phyloP scores from a whole-genome alignment of 2,329 filamentous ascomycete species.

The Arthrocladium fulminans region DNA sequence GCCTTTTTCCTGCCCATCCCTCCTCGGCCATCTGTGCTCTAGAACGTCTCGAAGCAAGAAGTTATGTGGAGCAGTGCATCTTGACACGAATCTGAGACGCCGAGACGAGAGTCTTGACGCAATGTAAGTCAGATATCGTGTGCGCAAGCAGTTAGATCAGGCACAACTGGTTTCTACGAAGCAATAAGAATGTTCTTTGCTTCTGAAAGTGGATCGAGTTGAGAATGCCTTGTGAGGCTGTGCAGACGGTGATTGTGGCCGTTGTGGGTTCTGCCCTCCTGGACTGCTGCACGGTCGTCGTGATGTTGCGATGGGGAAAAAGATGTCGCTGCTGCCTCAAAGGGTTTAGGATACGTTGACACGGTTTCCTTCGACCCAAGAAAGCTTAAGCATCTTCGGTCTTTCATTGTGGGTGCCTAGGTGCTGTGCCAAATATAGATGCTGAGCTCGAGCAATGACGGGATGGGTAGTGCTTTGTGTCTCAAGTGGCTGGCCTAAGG shows the following conservation, averaged over 20 bases:
- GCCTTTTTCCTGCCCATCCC: too few species aligned
- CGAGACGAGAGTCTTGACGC: background rate
- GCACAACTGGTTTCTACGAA: background rate
- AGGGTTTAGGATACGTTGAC: too few species aligned
- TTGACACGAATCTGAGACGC: conserved; percentile 4
- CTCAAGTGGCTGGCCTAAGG: background rate
- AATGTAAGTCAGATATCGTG: background rate
- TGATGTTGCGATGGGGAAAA: too few species aligned
- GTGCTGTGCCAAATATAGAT: background rate
- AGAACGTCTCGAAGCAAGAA: too few species aligned
- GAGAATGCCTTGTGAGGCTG: conserved; percentile 7
- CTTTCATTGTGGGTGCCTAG: too few species aligned
- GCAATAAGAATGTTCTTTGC: background rate
- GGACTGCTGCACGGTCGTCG: too few species aligned
- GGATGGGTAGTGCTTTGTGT: background rate
- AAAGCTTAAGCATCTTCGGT: too few species aligned
- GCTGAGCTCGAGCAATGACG: background rate
- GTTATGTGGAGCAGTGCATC: too few species aligned
- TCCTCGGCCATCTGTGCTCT: too few species aligned
- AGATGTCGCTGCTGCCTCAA: too few species aligned
- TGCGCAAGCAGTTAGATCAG: background rate
- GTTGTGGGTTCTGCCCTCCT: too few species aligned
- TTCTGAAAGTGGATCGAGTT: background rate
- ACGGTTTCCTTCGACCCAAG: background rate
- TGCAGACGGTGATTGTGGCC: conserved; percentile 5